phyloP scores from a whole-genome alignment of 192 early-diverging fungal species.

The Umbelopsis ramanniana region DNA sequence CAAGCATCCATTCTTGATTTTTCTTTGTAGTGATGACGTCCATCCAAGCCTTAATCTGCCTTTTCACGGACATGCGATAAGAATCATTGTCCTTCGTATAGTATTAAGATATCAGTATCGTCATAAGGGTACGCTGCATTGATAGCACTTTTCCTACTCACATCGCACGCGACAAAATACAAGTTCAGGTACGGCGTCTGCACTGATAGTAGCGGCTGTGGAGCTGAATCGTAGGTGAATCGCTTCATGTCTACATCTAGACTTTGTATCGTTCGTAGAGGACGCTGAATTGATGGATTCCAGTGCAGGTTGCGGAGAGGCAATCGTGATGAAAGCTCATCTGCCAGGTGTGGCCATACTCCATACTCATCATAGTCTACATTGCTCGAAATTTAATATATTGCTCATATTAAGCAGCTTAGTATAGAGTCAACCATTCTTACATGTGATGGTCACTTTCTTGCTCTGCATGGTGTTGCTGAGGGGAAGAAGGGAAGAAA shows the following conservation, averaged over 20 bases:
- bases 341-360: conserved; percentile 66
- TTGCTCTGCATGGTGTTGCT: conserved; percentile 26
- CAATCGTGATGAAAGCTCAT: conserved; percentile 69
- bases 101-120: conserved; percentile 14
- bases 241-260: conserved; percentile 64
- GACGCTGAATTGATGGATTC: conserved; percentile 70
- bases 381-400: neutral
- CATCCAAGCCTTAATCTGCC: conserved; percentile 81
- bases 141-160: conserved; percentile 36
- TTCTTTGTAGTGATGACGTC: conserved; percentile 73
- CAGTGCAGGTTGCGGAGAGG: conserved; percentile 82
- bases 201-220: conserved; percentile 43
- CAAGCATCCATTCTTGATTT: conserved; percentile 90
- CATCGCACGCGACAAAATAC: conserved; percentile 81
- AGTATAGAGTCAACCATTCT: neutral
- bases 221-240: conserved; percentile 47
- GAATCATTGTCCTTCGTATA: conserved; percentile 70
- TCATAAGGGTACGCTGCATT: neutral
- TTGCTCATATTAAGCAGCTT: neutral
- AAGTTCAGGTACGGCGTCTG: conserved; percentile 77
- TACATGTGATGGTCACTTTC: conserved; percentile 51
- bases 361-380: conserved; percentile 61
- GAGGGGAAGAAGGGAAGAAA: neutral
- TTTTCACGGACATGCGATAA: conserved; percentile 67
- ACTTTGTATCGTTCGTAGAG: conserved; percentile 63